Percentiles rank a stretch among this genome's conserved stretches.
Conservation (phyloP, 1,139 yeast species). For the Kazachstania sp. region DNA sequence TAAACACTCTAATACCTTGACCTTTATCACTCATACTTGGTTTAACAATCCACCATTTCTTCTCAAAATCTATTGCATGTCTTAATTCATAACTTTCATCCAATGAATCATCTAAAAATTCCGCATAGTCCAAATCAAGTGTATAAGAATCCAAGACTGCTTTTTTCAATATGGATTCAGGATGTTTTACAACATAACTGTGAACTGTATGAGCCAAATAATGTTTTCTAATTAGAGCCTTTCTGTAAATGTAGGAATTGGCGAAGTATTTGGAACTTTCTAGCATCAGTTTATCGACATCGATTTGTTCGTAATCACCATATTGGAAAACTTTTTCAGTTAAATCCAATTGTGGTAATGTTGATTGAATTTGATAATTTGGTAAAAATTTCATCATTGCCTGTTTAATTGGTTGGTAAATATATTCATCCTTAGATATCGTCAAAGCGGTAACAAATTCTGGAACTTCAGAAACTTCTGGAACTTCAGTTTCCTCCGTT, state of each 20-base stretch:
- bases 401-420: slow-evolving; percentile 46
- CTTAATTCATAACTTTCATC: slow-evolving; percentile 88
- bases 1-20: slow-evolving; percentile 82
- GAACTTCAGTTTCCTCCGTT: not conserved
- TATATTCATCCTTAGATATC: slow-evolving; percentile 40
- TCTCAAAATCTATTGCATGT: slow-evolving; percentile 54
- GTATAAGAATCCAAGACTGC: slow-evolving; percentile 72
- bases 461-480: not conserved
- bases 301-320: slow-evolving; percentile 84
- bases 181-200: slow-evolving; percentile 65
- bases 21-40: slow-evolving; percentile 98
- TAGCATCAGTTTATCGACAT: slow-evolving; percentile 46
- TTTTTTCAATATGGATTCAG: slow-evolving; percentile 47
- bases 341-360: slow-evolving; percentile 6
- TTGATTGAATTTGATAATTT: slow-evolving; percentile 15
- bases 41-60: slow-evolving; percentile 77
- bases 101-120: slow-evolving; percentile 82
- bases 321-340: slow-evolving; percentile 51
- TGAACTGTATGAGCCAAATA: slow-evolving; percentile 74
- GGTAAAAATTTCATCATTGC: slow-evolving; percentile 36
- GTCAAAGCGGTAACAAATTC: slow-evolving; percentile 18
- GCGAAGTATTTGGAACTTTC: slow-evolving; percentile 46
- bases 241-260: slow-evolving; percentile 77
- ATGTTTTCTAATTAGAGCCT: slow-evolving; percentile 84
- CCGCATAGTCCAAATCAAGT: slow-evolving; percentile 92